These are phyloP conservation scores for Hymenoscyphus linearis DNA, from an alignment of 2,329 filamentous ascomycete species.

Conservation along the genomic window DNA sequence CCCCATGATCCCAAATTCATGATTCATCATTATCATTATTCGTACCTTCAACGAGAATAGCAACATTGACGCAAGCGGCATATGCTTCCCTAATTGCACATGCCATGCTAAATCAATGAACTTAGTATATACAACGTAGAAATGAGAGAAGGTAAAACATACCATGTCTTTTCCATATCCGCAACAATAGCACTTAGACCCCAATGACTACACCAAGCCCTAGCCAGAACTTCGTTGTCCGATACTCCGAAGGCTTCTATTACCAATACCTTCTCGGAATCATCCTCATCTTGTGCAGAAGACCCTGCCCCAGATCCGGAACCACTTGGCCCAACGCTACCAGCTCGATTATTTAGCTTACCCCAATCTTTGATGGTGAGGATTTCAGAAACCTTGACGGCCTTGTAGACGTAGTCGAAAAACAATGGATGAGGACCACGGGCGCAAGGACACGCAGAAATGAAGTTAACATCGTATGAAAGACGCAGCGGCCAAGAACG, in stretches of 20 bases:
- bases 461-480: slow-evolving; percentile 60
- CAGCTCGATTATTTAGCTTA: slow-evolving; percentile 6
- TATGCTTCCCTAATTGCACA: slow-evolving; percentile 73
- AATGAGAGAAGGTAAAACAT: slow-evolving; percentile 3
- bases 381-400: slow-evolving; percentile 58
- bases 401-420: slow-evolving; percentile 61
- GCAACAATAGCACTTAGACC: slow-evolving; percentile 67
- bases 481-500: slow-evolving; percentile 59
- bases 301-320: not conserved
- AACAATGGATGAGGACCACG: slow-evolving; percentile 64
- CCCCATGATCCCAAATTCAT: not conserved
- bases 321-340: not conserved
- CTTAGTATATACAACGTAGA: not conserved
- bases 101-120: slow-evolving; percentile 45
- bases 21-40: slow-evolving; percentile 9
- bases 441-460: slow-evolving; percentile 59
- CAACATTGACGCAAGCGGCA: slow-evolving; percentile 66
- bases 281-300: slow-evolving; percentile 37
- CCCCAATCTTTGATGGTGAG: slow-evolving; percentile 63
- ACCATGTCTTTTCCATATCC: slow-evolving; percentile 61
- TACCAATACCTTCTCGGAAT: slow-evolving; percentile 62
- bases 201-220: slow-evolving; percentile 74
- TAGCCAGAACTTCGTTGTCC: slow-evolving; percentile 71
- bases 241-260: slow-evolving; percentile 67
- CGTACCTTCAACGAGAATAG: slow-evolving; percentile 57